A percentile compares a stretch with the other conserved stretches of the same genome.
Evolutionary conservation across 306 rosid genomes (phyloP).

Genomic region (Luffa aegyptiaca): DNA sequence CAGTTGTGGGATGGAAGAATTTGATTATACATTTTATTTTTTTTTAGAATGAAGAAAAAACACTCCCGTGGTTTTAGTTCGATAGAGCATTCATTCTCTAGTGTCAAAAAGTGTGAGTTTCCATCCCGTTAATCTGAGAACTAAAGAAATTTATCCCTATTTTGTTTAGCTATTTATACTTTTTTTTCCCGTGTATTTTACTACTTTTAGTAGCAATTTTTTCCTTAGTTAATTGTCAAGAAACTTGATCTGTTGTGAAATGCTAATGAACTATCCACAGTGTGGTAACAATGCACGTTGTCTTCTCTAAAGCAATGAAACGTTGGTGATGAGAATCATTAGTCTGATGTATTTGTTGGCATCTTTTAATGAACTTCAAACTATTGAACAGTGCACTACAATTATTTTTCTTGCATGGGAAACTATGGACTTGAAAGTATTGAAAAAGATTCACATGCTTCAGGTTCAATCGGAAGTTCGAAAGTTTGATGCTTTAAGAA

Average conservation of each 20-base stretch:
- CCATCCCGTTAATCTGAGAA: neutral
- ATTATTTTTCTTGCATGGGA: neutral
- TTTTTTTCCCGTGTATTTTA: neutral
- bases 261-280: slow-evolving; percentile 5
- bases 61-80: neutral
- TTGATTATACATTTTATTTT: neutral
- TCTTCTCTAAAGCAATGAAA: neutral
- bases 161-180: neutral
- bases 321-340: neutral
- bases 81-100: neutral
- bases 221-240: neutral
- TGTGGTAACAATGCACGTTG: neutral
- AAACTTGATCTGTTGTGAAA: slow-evolving; percentile 14
- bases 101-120: neutral
- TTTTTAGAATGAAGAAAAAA: neutral
- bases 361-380: neutral
- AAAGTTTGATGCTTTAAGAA: slow-evolving; percentile 2
- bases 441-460: neutral
- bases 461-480: neutral
- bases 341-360: neutral
- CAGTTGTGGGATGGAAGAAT: neutral
- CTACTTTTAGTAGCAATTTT: neutral
- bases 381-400: neutral
- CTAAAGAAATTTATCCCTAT: neutral
- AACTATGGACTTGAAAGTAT: neutral